phyloP scores from a whole-genome alignment of 2,329 filamentous ascomycete genomes.

The Thelonectria blattea region DNA sequence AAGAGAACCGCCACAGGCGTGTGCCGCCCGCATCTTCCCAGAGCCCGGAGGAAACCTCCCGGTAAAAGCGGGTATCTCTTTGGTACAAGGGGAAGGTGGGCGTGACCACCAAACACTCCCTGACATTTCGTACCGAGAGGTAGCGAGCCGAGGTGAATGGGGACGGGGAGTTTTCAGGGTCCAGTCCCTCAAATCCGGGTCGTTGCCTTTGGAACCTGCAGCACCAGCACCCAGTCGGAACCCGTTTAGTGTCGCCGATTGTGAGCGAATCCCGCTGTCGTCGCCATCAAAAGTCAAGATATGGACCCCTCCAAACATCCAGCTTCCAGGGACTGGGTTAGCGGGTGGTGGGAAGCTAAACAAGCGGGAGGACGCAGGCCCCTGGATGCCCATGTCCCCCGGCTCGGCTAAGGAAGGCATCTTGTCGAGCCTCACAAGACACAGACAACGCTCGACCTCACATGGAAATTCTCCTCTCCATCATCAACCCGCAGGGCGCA shows the following conservation, averaged over 20 bases:
- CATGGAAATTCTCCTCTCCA: not conserved
- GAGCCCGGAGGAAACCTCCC: constrained; percentile 29
- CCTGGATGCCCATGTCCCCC: too few relatives aligned
- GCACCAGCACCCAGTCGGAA: too few relatives aligned
- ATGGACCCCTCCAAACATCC: not conserved
- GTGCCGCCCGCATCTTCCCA: not conserved
- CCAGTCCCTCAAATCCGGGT: too few relatives aligned
- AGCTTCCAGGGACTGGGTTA: not conserved
- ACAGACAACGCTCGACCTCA: not conserved
- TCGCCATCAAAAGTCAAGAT: not conserved
- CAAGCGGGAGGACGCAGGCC: too few relatives aligned
- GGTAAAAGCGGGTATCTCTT: constrained; percentile 31
- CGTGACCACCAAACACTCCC: not conserved
- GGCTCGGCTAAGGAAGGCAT: too few relatives aligned
- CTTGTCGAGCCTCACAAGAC: not conserved
- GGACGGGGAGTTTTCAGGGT: too few relatives aligned
- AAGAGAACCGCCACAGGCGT: not conserved
- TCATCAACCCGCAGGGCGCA: not conserved
- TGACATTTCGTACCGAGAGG: not conserved
- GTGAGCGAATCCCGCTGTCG: not conserved
- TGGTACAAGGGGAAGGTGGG: not conserved
- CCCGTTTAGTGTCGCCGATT: not conserved
- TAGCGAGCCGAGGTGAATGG: too few relatives aligned
- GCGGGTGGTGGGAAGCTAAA: too few relatives aligned
- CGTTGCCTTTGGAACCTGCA: too few relatives aligned